Base-by-base conservation (phyloP, 371 early-diverging fungal genomes). In the Synchytrium microbalum region DNA sequence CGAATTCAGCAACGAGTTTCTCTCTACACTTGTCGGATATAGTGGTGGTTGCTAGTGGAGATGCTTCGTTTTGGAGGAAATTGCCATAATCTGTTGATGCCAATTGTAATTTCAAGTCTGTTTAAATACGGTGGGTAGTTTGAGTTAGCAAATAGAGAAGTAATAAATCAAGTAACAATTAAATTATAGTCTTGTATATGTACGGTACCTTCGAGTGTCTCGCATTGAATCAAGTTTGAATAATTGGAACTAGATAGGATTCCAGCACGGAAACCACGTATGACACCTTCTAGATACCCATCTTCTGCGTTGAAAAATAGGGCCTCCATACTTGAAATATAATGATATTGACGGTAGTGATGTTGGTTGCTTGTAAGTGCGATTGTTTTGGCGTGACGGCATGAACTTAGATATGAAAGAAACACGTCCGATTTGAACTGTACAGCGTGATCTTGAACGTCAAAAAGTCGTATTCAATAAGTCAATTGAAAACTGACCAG, bases 181-280 rank as follows among this genome's bases (percentile, higher is more conserved):
- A 51, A 51, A 19, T 51, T n/a, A 19, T 19, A n/a, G 19, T 19
- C n/a, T n/a, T n/a, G n/a, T n/a, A n/a, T n/a, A 16, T 23, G 24
- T 23, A 16, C 58, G 58, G 65, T 72, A 92, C 93, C 96, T 71
- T 97, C 98, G 56, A 98, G 82, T n/a, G 92, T 93, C 77, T 96
- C 97, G 83, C 97, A 96, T 72, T 97, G 98, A 14, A 91, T 88
- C 67, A 98, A 81, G 82, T 96, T 97, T 56, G 87, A 72, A 78
- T 98, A 98, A 67, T 92, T 87, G 25, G 84, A 76, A 27, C 78
- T 72, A 57, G 82, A 88, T 58, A 97, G 79, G 67, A 98, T 85
- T 57, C 90, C 92, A 58, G 86, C 81, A 66, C 91, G 88, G 83
- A 90, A 96, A 5, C 98, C 98, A 64, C 98, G 87, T 63, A 95